phyloP scores from a whole-genome alignment of 805 yeast genomes.

The Saccharomycopsis amapae region DNA sequence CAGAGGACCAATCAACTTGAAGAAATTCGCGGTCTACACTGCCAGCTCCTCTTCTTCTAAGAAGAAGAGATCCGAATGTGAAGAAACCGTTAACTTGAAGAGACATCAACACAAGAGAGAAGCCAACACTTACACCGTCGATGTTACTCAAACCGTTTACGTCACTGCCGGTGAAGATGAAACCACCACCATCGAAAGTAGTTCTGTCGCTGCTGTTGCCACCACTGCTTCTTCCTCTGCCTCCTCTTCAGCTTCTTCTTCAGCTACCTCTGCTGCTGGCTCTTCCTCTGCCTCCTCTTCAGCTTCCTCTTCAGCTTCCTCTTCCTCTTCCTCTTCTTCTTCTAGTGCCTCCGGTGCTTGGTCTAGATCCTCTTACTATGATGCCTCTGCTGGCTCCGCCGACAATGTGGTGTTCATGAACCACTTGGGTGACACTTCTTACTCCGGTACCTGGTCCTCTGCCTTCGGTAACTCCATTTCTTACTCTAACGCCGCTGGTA shows the following conservation, averaged over 20 bases:
- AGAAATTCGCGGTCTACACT: constrained; percentile 79
- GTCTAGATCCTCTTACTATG: constrained; percentile 70
- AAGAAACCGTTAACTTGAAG: constrained; percentile 21
- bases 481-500: constrained; percentile 72
- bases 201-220: constrained; percentile 17
- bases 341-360: constrained; percentile 45
- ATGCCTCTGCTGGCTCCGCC: constrained; percentile 50
- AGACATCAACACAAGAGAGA: constrained; percentile 41
- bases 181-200: constrained; percentile 3
- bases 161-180: constrained; percentile 52
- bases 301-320: constrained; percentile 21
- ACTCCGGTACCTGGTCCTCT: constrained; percentile 83
- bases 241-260: constrained; percentile 21
- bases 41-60: constrained; percentile 35
- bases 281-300: constrained; percentile 26
- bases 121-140: constrained; percentile 49
- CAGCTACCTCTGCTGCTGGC: constrained; percentile 24
- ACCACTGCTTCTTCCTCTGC: constrained; percentile 26
- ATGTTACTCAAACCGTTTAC: constrained; percentile 71
- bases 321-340: constrained; percentile 29
- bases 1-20: constrained; percentile 79
- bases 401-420: constrained; percentile 71
- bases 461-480: constrained; percentile 91
- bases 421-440: constrained; percentile 75
- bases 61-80: constrained; percentile 33